Base-by-base conservation (phyloP, 2,329 filamentous ascomycete genomes). In the Colletotrichum tanaceti region DNA sequence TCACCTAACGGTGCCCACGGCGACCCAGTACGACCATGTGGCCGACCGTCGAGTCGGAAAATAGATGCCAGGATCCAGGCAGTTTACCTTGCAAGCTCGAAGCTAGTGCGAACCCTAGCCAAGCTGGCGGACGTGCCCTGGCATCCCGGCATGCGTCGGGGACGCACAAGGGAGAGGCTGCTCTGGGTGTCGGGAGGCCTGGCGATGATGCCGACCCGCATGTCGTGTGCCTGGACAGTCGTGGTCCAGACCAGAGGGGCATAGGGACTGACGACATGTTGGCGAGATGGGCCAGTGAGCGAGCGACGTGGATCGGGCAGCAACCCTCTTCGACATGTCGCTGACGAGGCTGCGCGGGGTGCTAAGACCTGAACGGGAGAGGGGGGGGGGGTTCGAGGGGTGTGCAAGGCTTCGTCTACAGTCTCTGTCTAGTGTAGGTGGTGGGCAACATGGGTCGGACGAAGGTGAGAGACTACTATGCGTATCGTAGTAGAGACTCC, bases 41-140 rank as follows among this genome's bases (percentile, higher is more conserved):
- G 49, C 20, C 60, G 35, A 14, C 55, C 44, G 53, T 28, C 69
- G 57, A 71, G 69, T 70, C 66, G 66, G 69, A 47, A 57, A 71
- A 61, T 53, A 63, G 10, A 10, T 39, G 28, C 62, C n/a, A 13
- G 62, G 62, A 20, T 60, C 43, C 55, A 66, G 50, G 38, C 55
- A 61, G 44, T 61, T 66, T 50, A 63, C 55, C 28, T 69, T 50
- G 62, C 62, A 65, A 68, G 62, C 61, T 60, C 65, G 60, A 65
- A 66, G 54, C 66, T 69, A 65, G 63, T 35, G 57, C 22, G 16
- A 28, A 69, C 63, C 66, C 66, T 58, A 46, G 66, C 43, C 55
- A 41, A 61, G 66, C 66, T 69, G 63, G 62, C 61, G 57, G 55
- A 54, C 13, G 28, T 59, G 43, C 43, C 62, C 55, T 52, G 41